Evolutionary conservation across 2,329 filamentous ascomycete species (phyloP), one percentile per base, ranked within the genome.

Genomic region (Botryosphaeria dothidea): DNA sequence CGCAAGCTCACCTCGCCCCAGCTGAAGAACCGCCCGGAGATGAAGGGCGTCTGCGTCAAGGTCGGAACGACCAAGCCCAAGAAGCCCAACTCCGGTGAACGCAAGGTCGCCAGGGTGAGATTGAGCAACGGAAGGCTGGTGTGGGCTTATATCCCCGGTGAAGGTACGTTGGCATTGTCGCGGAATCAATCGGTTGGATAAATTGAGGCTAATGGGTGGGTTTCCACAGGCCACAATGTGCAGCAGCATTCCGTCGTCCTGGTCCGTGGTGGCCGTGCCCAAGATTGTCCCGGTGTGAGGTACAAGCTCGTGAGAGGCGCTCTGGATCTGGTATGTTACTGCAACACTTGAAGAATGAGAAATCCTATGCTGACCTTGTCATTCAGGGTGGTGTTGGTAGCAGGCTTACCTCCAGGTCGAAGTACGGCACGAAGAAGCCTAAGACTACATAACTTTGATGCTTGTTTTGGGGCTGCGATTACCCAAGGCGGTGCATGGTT

Each of bases 401-500:
- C 77, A 86, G 95, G 71, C 86, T 90, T 73, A 92, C 89, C 23
- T 92, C 91, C 78, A 86, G 95, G 73, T 97, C 93, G 74, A 99
- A 99, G 81, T 99, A 97, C 76, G 95, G 95, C 67, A 96, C 95
- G 57, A 99, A 99, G 89, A 98, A 97, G 84, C 94, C 95, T 0
- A 98, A 98, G 89, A 88, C 64, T 29, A 48, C 57, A 4, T 66
- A 34, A 46, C 1, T 21, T 46, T 34, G n/a, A 46, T 45, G 21
- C 21, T 41, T 17, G 5, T 27, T 19, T 15, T n/a, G n/a, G 29
- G 25, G 49, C 5, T 34, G 49, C 34, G n/a, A 60, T 46, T 34
- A 60, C 38, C 56, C 27, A 23, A 31, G 56, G 19, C n/a, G 27
- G 27, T 21, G 56, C 56, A 46, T 46, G 41, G 56, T 38, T 21